phyloP scores from a whole-genome alignment of 176 grass and related monocot genomes.

The Oryza australiensis region DNA sequence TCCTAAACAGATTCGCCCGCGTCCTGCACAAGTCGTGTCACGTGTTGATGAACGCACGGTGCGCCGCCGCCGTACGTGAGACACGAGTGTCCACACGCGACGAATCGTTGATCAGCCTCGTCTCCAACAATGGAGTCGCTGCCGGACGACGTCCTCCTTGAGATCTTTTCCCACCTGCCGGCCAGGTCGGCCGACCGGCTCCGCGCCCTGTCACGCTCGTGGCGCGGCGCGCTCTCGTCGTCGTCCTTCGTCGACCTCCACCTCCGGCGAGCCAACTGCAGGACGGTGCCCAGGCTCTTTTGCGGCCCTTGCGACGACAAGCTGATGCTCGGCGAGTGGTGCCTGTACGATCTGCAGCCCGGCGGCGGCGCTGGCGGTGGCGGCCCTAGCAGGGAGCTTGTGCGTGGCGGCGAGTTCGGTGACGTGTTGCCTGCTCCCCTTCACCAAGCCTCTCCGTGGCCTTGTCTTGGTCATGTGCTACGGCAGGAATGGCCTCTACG shows the following conservation, averaged over 20 bases:
- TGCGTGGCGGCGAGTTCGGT: not conserved
- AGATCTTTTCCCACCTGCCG: slow-evolving; percentile 2
- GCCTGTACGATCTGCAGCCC: not conserved
- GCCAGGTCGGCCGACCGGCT: not conserved
- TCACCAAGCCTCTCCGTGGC: not conserved
- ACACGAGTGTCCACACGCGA: too few relatives aligned
- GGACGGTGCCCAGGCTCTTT: not conserved
- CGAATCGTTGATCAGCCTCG: too few relatives aligned
- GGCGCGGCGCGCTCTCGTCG: not conserved
- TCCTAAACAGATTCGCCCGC: too few relatives aligned
- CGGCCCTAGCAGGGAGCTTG: not conserved
- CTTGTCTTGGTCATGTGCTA: not conserved
- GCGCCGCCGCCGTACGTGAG: too few relatives aligned
- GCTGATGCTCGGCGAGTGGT: not conserved
- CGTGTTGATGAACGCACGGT: too few relatives aligned
- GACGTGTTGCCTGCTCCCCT: not conserved
- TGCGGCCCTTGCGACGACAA: not conserved
- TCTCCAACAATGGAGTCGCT: too few relatives aligned
- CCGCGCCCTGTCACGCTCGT: not conserved
- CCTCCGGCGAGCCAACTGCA: slow-evolving; percentile 9
- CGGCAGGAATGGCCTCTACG: not conserved
- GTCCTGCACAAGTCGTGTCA: too few relatives aligned
- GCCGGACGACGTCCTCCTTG: not conserved
- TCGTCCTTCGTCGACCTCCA: not conserved
- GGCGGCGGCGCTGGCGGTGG: not conserved